Evolutionary conservation across 495 filamentous ascomycete genomes (phyloP), one percentile per base, ranked within the genome.

Genomic region (Arthonia radiata): DNA sequence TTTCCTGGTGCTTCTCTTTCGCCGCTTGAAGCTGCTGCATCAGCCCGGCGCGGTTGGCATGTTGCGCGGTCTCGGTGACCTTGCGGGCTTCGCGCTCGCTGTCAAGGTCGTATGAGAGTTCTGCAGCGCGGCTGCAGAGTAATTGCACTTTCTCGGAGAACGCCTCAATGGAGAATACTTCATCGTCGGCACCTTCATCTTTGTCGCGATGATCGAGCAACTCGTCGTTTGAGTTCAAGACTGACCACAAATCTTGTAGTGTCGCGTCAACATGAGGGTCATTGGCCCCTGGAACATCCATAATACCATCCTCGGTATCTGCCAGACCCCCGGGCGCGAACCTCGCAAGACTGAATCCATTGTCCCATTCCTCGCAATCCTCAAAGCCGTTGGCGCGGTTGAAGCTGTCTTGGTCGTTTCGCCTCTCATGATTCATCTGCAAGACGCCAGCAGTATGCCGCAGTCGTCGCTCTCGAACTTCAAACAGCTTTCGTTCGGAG

Each of bases 401-500:
- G 4, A 4, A 29, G 28, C 16, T 15, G n/a, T 27, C 12, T 34
- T 23, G 5, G 52, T 46, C 32, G 63, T 58, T 32, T 60, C 61
- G 36, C 29, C 63, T 61, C 34, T 70, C 68, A 41, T 93, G 80
- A 10, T 78, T 80, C 56, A 86, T 60, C 19, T 90, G 78, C 36
- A 93, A 48, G 16, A 94, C 73, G 18, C 73, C 86, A 16, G 86
- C 80, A 1, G 80, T 92, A 45, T 97, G 86, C 41, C 81, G 64
- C n/a, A 93, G 46, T 30, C 93, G 46, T 23, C 64, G 57, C 32
- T 52, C 62, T 28, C 83, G 70, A 10, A 78, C 61, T 23, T 69
- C 64, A 39, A 78, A 65, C 17, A 63, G 48, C 27, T 73, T 56
- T 32, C 69, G 67, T 42, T 91, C 76, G 29, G 89, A 47, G 22